A percentile compares a stretch with the other conserved stretches of the same genome.
phyloP scores from a whole-genome alignment of 1,284 basidiomycete species.

The Phellopilus nigrolimitatus region DNA sequence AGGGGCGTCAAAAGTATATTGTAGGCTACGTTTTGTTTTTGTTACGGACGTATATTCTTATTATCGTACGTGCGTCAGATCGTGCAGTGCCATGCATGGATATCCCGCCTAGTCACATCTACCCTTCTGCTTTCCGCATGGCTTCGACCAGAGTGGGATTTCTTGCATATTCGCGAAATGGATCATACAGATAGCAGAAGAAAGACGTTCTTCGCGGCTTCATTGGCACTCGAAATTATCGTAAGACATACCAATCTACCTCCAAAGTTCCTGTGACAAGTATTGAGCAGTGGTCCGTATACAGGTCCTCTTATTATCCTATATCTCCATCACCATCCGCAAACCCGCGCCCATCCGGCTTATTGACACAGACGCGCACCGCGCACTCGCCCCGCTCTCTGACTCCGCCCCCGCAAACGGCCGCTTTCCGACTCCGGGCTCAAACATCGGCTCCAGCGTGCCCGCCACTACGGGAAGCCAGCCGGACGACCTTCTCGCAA shows the following conservation, averaged over 20 bases:
- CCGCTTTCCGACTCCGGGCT: conserved; percentile 24
- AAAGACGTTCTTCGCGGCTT: conserved; percentile 42
- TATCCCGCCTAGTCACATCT: conserved; percentile 49
- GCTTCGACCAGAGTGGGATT: conserved; percentile 37
- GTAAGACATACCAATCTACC: conserved; percentile 35
- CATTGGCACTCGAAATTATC: conserved; percentile 45
- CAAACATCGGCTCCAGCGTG: conserved; percentile 15
- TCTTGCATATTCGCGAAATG: conserved; percentile 33
- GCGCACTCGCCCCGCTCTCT: conserved; percentile 29
- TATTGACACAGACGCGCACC: conserved; percentile 46
- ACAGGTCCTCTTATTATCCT: conserved; percentile 48
- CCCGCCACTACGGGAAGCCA: conserved; percentile 4
- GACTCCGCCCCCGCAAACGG: conserved; percentile 33
- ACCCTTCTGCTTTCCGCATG: conserved; percentile 40
- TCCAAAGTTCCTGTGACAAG: conserved; percentile 15
- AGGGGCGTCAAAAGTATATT: conserved; percentile 57
- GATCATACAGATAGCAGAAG: conserved; percentile 24
- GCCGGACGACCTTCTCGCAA: conserved; percentile 47
- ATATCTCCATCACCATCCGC: conserved; percentile 50
- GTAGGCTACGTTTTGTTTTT: conserved; percentile 35
- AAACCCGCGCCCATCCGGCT: conserved; percentile 64
- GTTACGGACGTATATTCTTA: not conserved
- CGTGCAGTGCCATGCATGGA: conserved; percentile 55
- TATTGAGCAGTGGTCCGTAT: conserved; percentile 5
- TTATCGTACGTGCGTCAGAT: conserved; percentile 33